Conservation (phyloP, 2,329 filamentous ascomycete genomes). For the Metarhizium guizhouense region DNA sequence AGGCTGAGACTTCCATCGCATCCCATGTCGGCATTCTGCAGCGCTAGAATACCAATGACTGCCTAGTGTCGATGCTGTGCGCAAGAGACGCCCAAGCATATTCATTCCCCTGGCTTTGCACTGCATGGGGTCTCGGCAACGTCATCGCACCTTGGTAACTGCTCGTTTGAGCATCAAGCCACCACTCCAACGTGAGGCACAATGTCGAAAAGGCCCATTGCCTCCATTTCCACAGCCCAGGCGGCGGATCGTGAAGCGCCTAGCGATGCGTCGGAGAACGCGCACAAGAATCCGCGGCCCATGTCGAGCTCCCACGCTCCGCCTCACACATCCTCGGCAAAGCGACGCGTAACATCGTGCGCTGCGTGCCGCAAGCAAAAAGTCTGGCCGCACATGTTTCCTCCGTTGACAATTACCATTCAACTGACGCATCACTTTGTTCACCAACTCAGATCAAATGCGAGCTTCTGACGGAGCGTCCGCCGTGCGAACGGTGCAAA, state of each 20-base stretch:
- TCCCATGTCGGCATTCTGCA: no score
- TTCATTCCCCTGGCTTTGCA: no score
- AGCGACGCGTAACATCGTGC: constrained; percentile 1
- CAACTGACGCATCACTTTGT: no score
- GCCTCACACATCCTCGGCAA: neutral
- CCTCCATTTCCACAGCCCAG: neutral
- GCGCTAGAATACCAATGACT: no score
- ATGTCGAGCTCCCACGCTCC: neutral
- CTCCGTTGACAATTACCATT: no score
- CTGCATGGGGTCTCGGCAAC: no score
- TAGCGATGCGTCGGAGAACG: neutral
- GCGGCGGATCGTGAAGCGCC: neutral
- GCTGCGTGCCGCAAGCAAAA: constrained; percentile 5
- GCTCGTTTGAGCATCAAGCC: no score
- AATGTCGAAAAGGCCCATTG: neutral
- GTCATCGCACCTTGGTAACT: no score
- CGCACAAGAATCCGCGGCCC: neutral
- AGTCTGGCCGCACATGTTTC: neutral
- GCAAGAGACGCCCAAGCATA: no score
- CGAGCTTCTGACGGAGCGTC: constrained; percentile 2
- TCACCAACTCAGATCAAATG: constrained; percentile 3
- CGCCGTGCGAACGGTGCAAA: constrained; percentile 5
- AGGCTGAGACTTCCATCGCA: no score
- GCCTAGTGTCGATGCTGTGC: no score
- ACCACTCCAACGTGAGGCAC: neutral